phyloP scores from a whole-genome alignment of 495 filamentous ascomycete species.

The Emericellopsis terricola region DNA sequence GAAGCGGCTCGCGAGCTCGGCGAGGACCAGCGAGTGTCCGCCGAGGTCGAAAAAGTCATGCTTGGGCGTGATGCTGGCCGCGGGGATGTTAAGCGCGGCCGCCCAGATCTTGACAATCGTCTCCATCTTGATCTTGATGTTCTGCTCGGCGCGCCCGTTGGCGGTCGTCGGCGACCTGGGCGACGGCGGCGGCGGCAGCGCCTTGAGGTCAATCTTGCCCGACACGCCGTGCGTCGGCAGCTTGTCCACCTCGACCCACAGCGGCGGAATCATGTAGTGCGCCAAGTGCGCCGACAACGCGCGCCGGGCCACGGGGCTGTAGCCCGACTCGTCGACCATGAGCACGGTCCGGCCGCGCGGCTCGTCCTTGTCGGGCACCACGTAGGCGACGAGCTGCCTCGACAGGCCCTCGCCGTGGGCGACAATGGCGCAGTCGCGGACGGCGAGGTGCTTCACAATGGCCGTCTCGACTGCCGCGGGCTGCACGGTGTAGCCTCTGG shows the following conservation, averaged over 20 bases:
- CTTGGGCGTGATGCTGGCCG: conserved; percentile 33
- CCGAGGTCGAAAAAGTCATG: conserved; percentile 54
- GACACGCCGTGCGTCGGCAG: conserved; percentile 49
- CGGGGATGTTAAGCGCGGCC: conserved; percentile 34
- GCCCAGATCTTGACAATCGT: conserved; percentile 44
- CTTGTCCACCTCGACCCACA: conserved; percentile 43
- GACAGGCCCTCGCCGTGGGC: conserved; percentile 49
- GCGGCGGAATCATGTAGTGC: conserved; percentile 51
- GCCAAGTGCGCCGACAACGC: conserved; percentile 38
- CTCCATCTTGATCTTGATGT: conserved; percentile 24
- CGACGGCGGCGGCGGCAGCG: conserved; percentile 34
- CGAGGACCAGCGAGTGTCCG: conserved; percentile 52
- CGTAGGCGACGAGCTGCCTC: conserved; percentile 46
- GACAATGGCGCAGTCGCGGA: conserved; percentile 38
- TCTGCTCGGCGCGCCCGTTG: conserved; percentile 17
- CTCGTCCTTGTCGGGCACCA: conserved; percentile 38
- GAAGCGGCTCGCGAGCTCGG: conserved; percentile 39
- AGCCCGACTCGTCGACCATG: conserved; percentile 38
- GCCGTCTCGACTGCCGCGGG: conserved; percentile 46
- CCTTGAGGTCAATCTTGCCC: conserved; percentile 47
- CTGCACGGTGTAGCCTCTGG: conserved; percentile 48
- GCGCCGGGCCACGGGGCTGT: conserved; percentile 37
- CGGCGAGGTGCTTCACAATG: conserved; percentile 39
- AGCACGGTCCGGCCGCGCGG: conserved; percentile 31
- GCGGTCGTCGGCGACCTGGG: conserved; percentile 13